Percentiles rank a stretch among this genome's conserved stretches.
Conservation (phyloP, 2,329 filamentous ascomycete genomes). For the Aspergillus candidus region DNA sequence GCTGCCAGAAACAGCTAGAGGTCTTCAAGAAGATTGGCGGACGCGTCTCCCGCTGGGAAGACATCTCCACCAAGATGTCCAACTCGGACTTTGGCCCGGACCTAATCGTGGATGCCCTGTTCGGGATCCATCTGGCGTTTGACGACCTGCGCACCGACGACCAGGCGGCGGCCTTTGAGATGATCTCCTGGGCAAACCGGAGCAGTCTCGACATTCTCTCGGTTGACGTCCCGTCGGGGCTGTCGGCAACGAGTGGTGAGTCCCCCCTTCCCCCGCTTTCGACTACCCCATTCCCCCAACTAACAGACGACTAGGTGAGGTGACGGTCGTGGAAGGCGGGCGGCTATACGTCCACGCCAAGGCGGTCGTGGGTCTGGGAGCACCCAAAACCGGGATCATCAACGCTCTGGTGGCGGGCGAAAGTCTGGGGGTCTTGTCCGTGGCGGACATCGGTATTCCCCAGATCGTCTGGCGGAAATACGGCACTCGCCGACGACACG, state of each 20-base stretch:
- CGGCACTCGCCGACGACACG: slow-evolving; percentile 71
- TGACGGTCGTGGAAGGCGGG: slow-evolving; percentile 61
- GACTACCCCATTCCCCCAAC: background rate
- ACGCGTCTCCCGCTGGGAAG: slow-evolving; percentile 58
- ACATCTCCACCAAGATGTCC: slow-evolving; percentile 46
- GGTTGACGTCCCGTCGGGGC: slow-evolving; percentile 84
- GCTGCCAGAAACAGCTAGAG: slow-evolving; percentile 72
- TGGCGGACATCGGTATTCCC: slow-evolving; percentile 81
- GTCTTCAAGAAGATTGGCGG: slow-evolving; percentile 81
- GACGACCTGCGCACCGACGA: slow-evolving; percentile 79
- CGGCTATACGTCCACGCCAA: slow-evolving; percentile 74
- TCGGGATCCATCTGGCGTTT: slow-evolving; percentile 81
- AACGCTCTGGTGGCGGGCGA: slow-evolving; percentile 64
- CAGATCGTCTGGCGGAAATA: slow-evolving; percentile 80
- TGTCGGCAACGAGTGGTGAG: slow-evolving; percentile 71
- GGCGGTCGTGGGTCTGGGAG: slow-evolving; percentile 77
- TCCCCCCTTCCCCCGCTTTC: slow-evolving; percentile 41
- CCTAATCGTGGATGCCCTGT: slow-evolving; percentile 79
- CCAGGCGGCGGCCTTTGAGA: slow-evolving; percentile 75
- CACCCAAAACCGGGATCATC: slow-evolving; percentile 77
- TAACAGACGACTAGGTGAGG: slow-evolving; percentile 40
- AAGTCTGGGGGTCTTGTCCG: slow-evolving; percentile 66
- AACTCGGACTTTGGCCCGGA: slow-evolving; percentile 61
- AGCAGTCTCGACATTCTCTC: slow-evolving; percentile 76
- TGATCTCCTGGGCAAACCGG: slow-evolving; percentile 91